Conservation (phyloP, 148 eudicot genomes). For the Vaccinium darrowii region DNA sequence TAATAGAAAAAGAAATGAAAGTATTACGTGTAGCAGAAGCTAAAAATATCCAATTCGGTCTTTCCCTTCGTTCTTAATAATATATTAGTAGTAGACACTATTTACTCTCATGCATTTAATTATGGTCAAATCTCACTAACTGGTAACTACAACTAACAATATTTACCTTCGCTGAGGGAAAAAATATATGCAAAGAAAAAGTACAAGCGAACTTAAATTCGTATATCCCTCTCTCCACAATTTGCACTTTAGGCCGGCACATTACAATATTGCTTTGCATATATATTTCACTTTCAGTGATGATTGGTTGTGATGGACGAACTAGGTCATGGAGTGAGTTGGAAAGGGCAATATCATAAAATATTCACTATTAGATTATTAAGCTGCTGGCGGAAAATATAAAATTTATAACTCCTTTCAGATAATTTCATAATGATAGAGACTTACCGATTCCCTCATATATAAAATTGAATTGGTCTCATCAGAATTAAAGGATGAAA, state of each 20-base stretch:
- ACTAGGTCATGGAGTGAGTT: neutral
- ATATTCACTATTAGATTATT: neutral
- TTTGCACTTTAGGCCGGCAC: neutral
- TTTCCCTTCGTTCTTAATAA: no score
- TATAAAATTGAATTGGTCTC: neutral
- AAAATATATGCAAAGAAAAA: no score
- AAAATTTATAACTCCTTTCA: neutral
- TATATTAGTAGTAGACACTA: no score
- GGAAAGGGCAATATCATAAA: neutral
- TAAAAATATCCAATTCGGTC: no score
- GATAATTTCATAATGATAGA: neutral
- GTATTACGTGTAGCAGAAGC: no score
- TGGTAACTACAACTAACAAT: no score
- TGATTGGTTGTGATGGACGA: neutral
- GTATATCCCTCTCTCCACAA: neutral
- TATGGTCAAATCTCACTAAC: no score
- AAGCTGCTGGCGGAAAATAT: neutral
- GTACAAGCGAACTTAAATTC: no score
- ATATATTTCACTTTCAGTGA: neutral
- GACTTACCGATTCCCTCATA: neutral
- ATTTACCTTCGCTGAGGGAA: no score
- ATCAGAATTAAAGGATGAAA: neutral
- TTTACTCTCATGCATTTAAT: no score
- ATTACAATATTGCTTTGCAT: no score
- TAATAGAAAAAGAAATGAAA: no score